phyloP scores from a whole-genome alignment of 1,139 yeast genomes.

The Taiozyma sp. region DNA sequence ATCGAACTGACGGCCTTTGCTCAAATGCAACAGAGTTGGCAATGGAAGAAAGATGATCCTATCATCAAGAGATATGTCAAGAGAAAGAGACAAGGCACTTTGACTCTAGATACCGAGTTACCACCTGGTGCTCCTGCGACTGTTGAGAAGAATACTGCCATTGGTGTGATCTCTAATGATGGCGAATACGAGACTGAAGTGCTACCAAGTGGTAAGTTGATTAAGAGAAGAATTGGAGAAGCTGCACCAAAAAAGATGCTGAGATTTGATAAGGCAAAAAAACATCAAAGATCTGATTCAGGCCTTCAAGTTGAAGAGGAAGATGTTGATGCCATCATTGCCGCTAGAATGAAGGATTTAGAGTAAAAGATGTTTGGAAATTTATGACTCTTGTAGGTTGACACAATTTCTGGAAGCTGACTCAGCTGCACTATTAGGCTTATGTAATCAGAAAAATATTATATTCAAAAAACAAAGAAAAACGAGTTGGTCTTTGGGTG shows the following conservation, averaged over 20 bases:
- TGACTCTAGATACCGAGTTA: conserved; percentile 35
- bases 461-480: not conserved
- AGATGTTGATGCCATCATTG: conserved; percentile 58
- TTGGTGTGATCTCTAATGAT: conserved; percentile 13
- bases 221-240: conserved; percentile 35
- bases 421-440: not conserved
- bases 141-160: conserved; percentile 14
- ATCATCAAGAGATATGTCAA: conserved; percentile 18
- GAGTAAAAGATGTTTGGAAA: conserved; percentile 19
- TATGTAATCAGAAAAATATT: not conserved
- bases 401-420: not conserved
- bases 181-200: conserved; percentile 44
- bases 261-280: conserved; percentile 24
- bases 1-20: conserved; percentile 70
- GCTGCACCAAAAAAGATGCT: conserved; percentile 29
- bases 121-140: conserved; percentile 48
- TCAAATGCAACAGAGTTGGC: conserved; percentile 83
- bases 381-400: not conserved
- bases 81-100: conserved; percentile 24
- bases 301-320: conserved; percentile 24
- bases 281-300: not conserved
- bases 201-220: conserved; percentile 66
- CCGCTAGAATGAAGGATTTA: conserved; percentile 43
- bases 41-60: conserved; percentile 39
- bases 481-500: not conserved